Evolutionary conservation across 495 filamentous ascomycete species (phyloP).

Genomic region (Lophium mytilinum): DNA sequence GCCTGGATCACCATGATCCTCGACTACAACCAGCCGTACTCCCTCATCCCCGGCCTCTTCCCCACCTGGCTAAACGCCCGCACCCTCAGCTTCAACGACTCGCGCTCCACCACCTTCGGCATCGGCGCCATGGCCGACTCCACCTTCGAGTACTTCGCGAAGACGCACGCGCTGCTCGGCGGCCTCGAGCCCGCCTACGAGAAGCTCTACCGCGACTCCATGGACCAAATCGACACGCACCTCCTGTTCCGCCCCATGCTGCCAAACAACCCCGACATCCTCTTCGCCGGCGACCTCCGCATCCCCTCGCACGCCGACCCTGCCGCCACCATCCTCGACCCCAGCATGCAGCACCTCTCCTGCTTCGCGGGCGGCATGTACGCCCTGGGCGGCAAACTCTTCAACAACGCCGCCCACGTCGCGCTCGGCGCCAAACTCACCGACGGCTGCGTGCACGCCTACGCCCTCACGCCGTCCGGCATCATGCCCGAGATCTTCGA

Average conservation of each 20-base stretch:
- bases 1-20: constrained; percentile 29
- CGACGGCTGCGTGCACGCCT: constrained; percentile 54
- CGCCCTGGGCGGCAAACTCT: constrained; percentile 52
- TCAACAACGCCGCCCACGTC: constrained; percentile 47
- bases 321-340: constrained; percentile 25
- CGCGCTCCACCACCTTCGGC: constrained; percentile 20
- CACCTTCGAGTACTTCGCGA: constrained; percentile 36
- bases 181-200: constrained; percentile 24
- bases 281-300: constrained; percentile 30
- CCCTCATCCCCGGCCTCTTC: constrained; percentile 34
- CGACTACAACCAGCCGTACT: constrained; percentile 28
- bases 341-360: constrained; percentile 47
- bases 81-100: not conserved
- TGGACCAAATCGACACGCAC: constrained; percentile 29
- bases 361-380: constrained; percentile 58
- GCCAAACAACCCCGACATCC: constrained; percentile 30
- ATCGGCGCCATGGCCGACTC: constrained; percentile 34
- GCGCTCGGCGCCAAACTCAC: constrained; percentile 47
- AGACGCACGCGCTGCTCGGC: constrained; percentile 42
- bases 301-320: constrained; percentile 2
- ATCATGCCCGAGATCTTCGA: constrained; percentile 55
- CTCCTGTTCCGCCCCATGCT: constrained; percentile 34
- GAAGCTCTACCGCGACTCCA: constrained; percentile 24
- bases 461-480: constrained; percentile 47
- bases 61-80: constrained; percentile 28